A percentile compares a stretch with the other conserved stretches of the same genome.
phyloP scores from a whole-genome alignment of 75 land plant genomes.

The Pinus taeda region DNA sequence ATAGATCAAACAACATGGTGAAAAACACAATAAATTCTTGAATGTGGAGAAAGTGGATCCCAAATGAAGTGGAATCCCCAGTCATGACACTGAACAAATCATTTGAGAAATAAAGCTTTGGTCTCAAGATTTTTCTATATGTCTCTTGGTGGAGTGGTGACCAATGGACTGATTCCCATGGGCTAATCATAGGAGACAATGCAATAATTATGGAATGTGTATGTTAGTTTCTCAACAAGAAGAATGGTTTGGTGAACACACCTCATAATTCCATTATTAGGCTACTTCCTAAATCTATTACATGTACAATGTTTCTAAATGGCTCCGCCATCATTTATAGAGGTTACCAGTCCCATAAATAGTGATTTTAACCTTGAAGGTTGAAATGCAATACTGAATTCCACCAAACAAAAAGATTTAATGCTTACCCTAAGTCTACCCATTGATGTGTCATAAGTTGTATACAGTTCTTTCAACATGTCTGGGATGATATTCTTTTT shows the following conservation, averaged over 20 bases:
- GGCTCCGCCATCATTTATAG: background rate
- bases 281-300: background rate
- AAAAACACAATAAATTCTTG: background rate
- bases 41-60: too few relatives aligned
- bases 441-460: slow-evolving; percentile 83
- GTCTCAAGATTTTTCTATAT: background rate
- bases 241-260: too few relatives aligned
- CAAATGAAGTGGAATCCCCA: too few relatives aligned
- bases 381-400: background rate
- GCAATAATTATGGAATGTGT: too few relatives aligned
- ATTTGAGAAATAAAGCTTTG: background rate
- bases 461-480: slow-evolving; percentile 51
- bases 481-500: slow-evolving; percentile 39
- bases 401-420: background rate
- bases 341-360: too few relatives aligned
- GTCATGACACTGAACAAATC: background rate
- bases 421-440: slow-evolving; percentile 75
- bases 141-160: background rate
- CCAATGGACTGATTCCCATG: background rate
- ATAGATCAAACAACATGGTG: slow-evolving; percentile 2
- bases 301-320: background rate
- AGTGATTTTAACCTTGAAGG: background rate
- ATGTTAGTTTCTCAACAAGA: too few relatives aligned
- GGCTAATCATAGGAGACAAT: too few relatives aligned
- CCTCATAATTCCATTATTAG: background rate